phyloP scores from a whole-genome alignment of 495 filamentous ascomycete genomes.

The Choiromyces venosus region DNA sequence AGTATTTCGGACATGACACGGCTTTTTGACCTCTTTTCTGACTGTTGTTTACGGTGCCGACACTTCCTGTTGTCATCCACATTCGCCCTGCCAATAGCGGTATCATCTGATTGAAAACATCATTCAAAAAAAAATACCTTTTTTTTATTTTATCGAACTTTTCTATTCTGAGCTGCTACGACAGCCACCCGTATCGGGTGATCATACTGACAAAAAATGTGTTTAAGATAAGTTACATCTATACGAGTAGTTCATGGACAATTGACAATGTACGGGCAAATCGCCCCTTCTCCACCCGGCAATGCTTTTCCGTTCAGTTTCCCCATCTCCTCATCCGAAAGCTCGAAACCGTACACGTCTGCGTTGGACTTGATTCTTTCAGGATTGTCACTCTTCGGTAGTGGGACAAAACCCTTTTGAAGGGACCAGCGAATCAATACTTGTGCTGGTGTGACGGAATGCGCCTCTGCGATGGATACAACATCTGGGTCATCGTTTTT shows the following conservation, averaged over 20 bases:
- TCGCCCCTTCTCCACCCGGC: conserved; percentile 24
- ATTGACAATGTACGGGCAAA: conserved; percentile 28
- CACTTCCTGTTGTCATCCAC: not conserved
- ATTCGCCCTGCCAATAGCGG: not conserved
- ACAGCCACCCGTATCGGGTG: not conserved
- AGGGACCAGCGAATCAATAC: conserved; percentile 49
- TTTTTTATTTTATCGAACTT: not conserved
- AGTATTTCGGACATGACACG: too few relatives aligned
- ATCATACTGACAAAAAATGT: not conserved
- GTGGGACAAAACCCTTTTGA: conserved; percentile 49
- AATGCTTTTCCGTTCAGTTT: conserved; percentile 41
- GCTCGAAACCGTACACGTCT: conserved; percentile 48
- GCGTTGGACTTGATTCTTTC: conserved; percentile 48
- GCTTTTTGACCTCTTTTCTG: not conserved
- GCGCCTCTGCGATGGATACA: conserved; percentile 36
- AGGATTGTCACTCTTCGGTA: conserved; percentile 52
- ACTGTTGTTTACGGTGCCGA: not conserved
- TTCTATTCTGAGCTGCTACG: not conserved
- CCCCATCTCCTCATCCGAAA: conserved; percentile 48
- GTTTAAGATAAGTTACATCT: not conserved
- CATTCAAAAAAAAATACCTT: not conserved
- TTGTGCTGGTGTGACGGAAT: conserved; percentile 44
- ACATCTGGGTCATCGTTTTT: conserved; percentile 40
- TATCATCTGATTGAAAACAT: not conserved
- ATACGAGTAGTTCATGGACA: conserved; percentile 9